A percentile compares a stretch with the other conserved stretches of the same genome.
These are phyloP conservation scores for Blechomonas ayalai DNA, from an alignment of 208 protist species.

Conservation along the genomic window DNA sequence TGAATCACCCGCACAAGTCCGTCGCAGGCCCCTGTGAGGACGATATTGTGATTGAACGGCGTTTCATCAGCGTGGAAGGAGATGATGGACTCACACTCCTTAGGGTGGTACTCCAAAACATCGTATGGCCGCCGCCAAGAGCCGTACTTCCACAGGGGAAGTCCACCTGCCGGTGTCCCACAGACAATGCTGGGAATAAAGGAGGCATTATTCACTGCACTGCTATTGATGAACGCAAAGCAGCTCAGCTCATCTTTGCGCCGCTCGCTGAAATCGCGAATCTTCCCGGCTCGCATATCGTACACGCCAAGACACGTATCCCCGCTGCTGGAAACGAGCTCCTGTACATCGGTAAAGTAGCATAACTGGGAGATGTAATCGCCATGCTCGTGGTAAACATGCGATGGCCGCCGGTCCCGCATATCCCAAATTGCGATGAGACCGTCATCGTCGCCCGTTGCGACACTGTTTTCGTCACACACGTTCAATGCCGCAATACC, in stretches of 20 bases:
- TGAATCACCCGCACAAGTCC: constrained; percentile 82
- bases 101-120: constrained; percentile 63
- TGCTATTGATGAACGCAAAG: constrained; percentile 87
- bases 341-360: constrained; percentile 81
- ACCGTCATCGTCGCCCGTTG: constrained; percentile 84
- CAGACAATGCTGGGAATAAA: constrained; percentile 87
- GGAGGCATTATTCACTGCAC: constrained; percentile 42
- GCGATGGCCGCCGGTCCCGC: constrained; percentile 50
- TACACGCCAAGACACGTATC: constrained; percentile 83
- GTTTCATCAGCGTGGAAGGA: constrained; percentile 78
- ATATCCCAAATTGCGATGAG: constrained; percentile 86
- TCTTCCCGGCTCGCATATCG: constrained; percentile 61
- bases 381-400: constrained; percentile 82
- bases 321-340: constrained; percentile 80
- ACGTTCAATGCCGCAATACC: constrained; percentile 82
- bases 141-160: constrained; percentile 88
- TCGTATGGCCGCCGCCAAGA: constrained; percentile 85
- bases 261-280: constrained; percentile 77
- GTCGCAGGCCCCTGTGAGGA: constrained; percentile 83
- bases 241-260: constrained; percentile 85
- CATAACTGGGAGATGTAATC: constrained; percentile 86
- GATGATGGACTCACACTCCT: constrained; percentile 80
- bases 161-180: constrained; percentile 62
- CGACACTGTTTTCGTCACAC: constrained; percentile 76
- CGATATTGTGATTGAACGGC: constrained; percentile 82